Evolutionary conservation across 257 asterid genomes (phyloP), one percentile per base, ranked within the genome.

Genomic region (Gynochthodes officinalis): DNA sequence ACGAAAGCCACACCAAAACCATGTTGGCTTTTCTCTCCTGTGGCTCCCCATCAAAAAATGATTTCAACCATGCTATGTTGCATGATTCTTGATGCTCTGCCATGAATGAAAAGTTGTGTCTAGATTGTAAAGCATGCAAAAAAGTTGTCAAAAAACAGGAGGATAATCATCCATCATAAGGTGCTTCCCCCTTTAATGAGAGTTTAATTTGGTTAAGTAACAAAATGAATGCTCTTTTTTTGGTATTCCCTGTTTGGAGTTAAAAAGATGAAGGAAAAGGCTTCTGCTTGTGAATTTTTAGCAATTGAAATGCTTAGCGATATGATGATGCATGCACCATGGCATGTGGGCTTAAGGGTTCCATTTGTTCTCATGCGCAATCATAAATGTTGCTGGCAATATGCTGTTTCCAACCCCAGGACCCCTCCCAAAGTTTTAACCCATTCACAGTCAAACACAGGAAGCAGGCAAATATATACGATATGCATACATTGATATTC

Each of bases 321-420:
- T n/a, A n/a, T n/a, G n/a, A n/a, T n/a, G n/a, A n/a, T n/a, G 12
- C 43, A 46, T 49, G 72, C 71, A 23, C 58, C 33, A 10, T 7
- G 65, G 65, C 40, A 30, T 49, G 16, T 10, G 19, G 8, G 46
- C 18, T 30, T 48, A 33, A 67, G 62, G n/a, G 49, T 69, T 50
- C 63, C 63, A 69, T 63, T 33, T 6, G 49, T 33, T 69, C 46
- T 69, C 73, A 69, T 69, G 65, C 73, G 65, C 64, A 39, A 69
- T 69, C 65, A 53, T 70, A 39, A 53, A 18, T n/a, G n/a, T n/a
- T n/a, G 46, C 8, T 30, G 13, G 50, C 14, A 32, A 50, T 69
- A 1, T 69, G 73, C 30, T 69, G 73, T 69, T 35, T 50, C 27
- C 73, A 53, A 30, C 19, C 35, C 72, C 19, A 21, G n/a, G n/a